A percentile compares a stretch with the other conserved stretches of the same genome.
These are phyloP conservation scores for Cynara cardunculus DNA, from an alignment of 129 eudicot species.

Conservation along the genomic window DNA sequence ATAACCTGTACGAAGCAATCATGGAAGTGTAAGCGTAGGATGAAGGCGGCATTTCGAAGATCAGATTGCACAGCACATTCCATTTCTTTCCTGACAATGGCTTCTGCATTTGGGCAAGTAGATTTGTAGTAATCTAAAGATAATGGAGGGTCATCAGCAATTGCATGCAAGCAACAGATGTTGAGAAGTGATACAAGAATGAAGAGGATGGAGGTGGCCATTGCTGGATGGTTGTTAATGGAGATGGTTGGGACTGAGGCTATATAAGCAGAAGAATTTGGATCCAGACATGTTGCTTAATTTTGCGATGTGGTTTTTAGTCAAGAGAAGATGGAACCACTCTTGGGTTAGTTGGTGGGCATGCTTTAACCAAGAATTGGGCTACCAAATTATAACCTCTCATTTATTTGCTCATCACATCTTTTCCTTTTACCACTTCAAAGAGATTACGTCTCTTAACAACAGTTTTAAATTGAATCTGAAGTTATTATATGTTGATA, in stretches of 20 bases:
- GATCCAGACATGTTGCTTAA: slow-evolving; percentile 1
- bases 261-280: slow-evolving; percentile 21
- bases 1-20: slow-evolving; percentile 91
- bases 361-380: slow-evolving; percentile 38
- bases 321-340: slow-evolving; percentile 93
- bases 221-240: slow-evolving; percentile 18
- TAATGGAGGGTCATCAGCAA: slow-evolving; percentile 42
- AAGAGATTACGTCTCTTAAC: too few species aligned
- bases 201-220: slow-evolving; percentile 31
- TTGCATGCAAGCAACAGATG: slow-evolving; percentile 43
- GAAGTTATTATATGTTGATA: too few species aligned
- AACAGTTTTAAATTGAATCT: too few species aligned
- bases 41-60: slow-evolving; percentile 83
- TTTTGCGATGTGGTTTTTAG: slow-evolving; percentile 37
- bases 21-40: slow-evolving; percentile 80
- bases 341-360: slow-evolving; percentile 57
- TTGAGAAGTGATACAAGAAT: slow-evolving; percentile 21
- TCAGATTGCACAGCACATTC: slow-evolving; percentile 80
- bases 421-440: slow-evolving; percentile 25
- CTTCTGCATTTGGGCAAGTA: slow-evolving; percentile 61
- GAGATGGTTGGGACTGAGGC: slow-evolving; percentile 42
- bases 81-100: slow-evolving; percentile 80
- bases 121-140: slow-evolving; percentile 71
- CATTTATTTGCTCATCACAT: slow-evolving; percentile 1
- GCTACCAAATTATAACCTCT: slow-evolving; percentile 23